Evolutionary conservation across 306 rosid species (phyloP), one percentile per base, ranked within the genome.

Genomic region (Vachellia collinsii): DNA sequence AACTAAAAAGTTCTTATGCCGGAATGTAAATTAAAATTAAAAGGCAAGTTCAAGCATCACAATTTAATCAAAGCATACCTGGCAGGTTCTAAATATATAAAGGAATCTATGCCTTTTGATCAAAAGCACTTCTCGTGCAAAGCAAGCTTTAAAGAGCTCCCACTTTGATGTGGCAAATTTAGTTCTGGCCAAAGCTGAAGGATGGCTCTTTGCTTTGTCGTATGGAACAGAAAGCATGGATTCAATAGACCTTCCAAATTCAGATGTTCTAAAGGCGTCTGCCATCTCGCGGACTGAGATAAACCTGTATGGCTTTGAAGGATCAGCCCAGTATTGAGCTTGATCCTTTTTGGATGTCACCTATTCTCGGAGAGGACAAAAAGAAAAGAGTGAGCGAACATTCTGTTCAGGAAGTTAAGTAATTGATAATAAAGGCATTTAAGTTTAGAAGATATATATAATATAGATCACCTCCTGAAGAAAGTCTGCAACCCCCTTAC

Each of bases 321-420:
- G 77, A 89, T 91, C 87, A 61, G 90, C 90, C 98, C 98, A 90
- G 83, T 94, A 94, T 84, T 92, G 98, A 67, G 91, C 91, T 88
- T 94, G 98, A 59, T 94, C 98, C 85, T 91, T 94, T 78, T 69
- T 87, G 77, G 98, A 94, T 4, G 98, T 92, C 46, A 94, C 97
- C 98, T 94, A 88, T 29, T 29, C 54, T 66, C 61, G 63, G n/a
- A 68, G 9, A 51, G 67, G 36, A 3, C 5, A 56, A 59, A 69
- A 78, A 50, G 19, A 54, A 78, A 47, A 41, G 1, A 38, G 16
- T 63, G 44, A 78, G 72, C 53, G 74, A 75, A 23, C 67, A 56
- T 25, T 29, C 34, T 29, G 34, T 29, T 75, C 8, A 53, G 34
- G 66, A 59, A 70, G 34, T 29, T 29, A 29, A 0, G 34, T 42